A percentile compares a stretch with the other conserved stretches of the same genome.
These are phyloP conservation scores for Theobroma cacao DNA, from an alignment of 345 rosid species.

Conservation along the genomic window DNA sequence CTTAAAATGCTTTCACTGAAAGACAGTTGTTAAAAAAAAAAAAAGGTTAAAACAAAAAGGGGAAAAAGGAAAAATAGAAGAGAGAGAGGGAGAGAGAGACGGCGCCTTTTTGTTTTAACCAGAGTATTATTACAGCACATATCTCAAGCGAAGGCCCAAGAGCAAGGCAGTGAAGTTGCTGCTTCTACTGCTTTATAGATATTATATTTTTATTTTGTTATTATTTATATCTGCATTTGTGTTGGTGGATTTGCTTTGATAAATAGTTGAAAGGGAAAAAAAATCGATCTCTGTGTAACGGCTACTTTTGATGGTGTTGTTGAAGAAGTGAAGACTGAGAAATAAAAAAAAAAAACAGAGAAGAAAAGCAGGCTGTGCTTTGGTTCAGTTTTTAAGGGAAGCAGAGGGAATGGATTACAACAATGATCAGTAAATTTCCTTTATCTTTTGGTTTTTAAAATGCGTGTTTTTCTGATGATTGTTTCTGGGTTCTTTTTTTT, in stretches of 20 bases:
- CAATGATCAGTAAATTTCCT: conserved; percentile 3
- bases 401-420: conserved; percentile 7
- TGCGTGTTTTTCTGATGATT: background rate
- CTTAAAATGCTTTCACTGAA: no score
- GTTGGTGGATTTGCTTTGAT: background rate
- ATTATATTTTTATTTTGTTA: background rate
- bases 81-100: background rate
- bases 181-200: background rate
- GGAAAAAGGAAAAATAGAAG: background rate
- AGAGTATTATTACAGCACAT: background rate
- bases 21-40: no score
- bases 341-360: background rate
- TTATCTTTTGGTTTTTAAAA: background rate
- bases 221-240: background rate
- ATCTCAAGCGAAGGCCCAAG: background rate
- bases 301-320: conserved; percentile 1
- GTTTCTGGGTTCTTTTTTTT: background rate
- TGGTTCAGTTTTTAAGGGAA: background rate
- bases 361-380: background rate
- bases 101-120: background rate
- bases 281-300: conserved; percentile 14
- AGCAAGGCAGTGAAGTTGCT: background rate
- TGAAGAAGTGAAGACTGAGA: background rate
- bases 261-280: background rate
- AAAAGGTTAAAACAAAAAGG: background rate